Base-by-base conservation (phyloP, 129 eudicot genomes). In the Saussurea involucrata region DNA sequence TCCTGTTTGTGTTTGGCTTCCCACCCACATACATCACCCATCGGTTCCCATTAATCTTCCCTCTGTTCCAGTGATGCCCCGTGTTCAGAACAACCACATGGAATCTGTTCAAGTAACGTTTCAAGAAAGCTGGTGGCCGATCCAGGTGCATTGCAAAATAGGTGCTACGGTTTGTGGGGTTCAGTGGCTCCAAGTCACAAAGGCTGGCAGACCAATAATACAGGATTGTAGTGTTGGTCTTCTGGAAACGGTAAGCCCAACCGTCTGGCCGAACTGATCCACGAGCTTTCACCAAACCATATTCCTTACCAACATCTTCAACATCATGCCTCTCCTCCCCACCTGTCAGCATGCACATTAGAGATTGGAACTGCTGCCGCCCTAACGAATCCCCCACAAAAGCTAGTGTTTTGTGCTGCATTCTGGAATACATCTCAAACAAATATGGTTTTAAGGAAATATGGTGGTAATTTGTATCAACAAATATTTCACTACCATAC, bases 61-160 rank as follows among this genome's bases (percentile, higher is more conserved):
- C 98, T 82, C 92, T 83, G 66, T 93, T 93, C 98, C 98, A 93
- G 66, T 93, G 98, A 83, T 93, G 98, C 20, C 98, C 98, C 2
- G 98, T 90, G 81, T 93, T 93, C 18, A 93, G 91, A 55, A 93
- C 91, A 46, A 93, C 75, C 49, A 90, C 93, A 72, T 88, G 67
- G 22, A 93, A 87, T 76, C 68, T 71, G 68, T 73, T 81, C 9
- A 93, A 76, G 72, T 32, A 93, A 63, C 69, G 92, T 46, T 72
- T 84, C 64, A 93, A 74, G 76, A 93, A 93, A 22, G 89, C 79
- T 0, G 98, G 97, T 27, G 98, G 95, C 8, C 95, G 89, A 69
- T 93, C 97, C 32, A 90, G 91, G 79, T 93, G 98, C 98, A 93
- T 93, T 40, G 97, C 95, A 25, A 46, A 13, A 11, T 78, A 78